Base-by-base conservation (phyloP, 1,284 basidiomycete genomes). In the Wallemia hederae region DNA sequence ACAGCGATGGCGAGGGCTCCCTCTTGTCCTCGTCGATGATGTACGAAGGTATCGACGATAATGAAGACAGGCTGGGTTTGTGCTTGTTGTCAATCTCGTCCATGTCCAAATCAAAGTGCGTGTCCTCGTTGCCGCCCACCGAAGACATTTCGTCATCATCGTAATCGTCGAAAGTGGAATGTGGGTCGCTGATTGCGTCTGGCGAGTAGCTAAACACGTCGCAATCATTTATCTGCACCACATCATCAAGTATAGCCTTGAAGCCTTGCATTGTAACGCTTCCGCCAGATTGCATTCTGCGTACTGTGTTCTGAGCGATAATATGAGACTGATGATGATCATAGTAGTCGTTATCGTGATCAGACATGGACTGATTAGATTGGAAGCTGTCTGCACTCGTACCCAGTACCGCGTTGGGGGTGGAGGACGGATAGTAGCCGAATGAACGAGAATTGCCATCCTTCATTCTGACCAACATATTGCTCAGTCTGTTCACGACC, bases 171-270 rank as follows among this genome's bases (percentile, higher is more conserved):
- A 83, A 83, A 66, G 79, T 79, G 59, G 85, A 85, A 66, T 98
- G 91, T 0, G 92, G 92, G 73, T 98, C 94, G 55, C 85, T 84
- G 67, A 94, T 89, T 64, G 86, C 81, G 71, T 94, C 90, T 58
- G 92, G 94, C 57, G 81, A 79, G 74, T 90, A 98, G 1, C 87
- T 86, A 72, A 84, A 98, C 61, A 96, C 90, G 69, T 97, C 90
- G 74, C 88, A 96, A 63, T 97, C 89, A 49, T 80, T 74, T 29
- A 98, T 77, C 26, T 85, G 82, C 66, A 98, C 85, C 66, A 88
- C 84, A 59, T 90, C 83, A 76, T 92, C 85, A 58, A 98, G 78
- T 59, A 88, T 78, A 61, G 82, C 81, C 69, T 85, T 88, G 22
- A 98, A 77, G 33, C 82, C 79, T 0, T 89, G 87, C 70, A 94